A percentile compares a stretch with the other conserved stretches of the same genome.
These are phyloP conservation scores for Sergeia podlipaevii DNA, from an alignment of 208 protist genomes.

Conservation along the genomic window DNA sequence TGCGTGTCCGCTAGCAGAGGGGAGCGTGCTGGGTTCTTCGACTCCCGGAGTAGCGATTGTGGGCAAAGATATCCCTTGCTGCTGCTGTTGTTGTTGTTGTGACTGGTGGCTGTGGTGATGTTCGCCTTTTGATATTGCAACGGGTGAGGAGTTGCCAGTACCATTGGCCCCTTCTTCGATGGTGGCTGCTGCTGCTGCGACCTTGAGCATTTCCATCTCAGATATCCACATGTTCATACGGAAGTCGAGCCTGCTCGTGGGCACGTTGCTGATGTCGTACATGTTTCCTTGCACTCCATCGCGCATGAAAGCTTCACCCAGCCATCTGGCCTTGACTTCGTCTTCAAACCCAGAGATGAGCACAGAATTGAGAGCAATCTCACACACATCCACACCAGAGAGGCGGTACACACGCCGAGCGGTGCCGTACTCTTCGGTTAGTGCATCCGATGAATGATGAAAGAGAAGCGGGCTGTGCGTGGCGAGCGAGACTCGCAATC, in stretches of 20 bases:
- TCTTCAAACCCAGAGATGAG: slow-evolving; percentile 75
- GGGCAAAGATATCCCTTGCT: too few relatives aligned
- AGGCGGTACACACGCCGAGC: slow-evolving; percentile 67
- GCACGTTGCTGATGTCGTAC: slow-evolving; percentile 62
- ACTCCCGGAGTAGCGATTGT: too few relatives aligned
- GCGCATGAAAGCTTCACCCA: slow-evolving; percentile 57
- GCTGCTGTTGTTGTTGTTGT: too few relatives aligned
- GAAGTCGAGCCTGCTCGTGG: slow-evolving; percentile 65
- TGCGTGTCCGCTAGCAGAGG: background rate
- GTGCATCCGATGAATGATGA: slow-evolving; percentile 90
- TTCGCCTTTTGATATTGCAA: too few relatives aligned
- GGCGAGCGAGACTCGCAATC: slow-evolving; percentile 96
- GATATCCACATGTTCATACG: slow-evolving; percentile 64
- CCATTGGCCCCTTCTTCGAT: too few relatives aligned
- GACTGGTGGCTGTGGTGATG: too few relatives aligned
- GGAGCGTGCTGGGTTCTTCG: background rate
- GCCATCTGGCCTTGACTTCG: slow-evolving; percentile 42
- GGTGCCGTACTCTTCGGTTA: slow-evolving; percentile 87
- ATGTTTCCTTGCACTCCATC: slow-evolving; percentile 57
- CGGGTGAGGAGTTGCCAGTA: too few relatives aligned
- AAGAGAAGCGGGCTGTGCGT: slow-evolving; percentile 92
- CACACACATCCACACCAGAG: slow-evolving; percentile 73
- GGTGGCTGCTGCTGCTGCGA: too few relatives aligned
- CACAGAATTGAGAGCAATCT: slow-evolving; percentile 84
- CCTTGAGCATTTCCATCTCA: slow-evolving; percentile 50